These are phyloP conservation scores for Hyaloscypha hepaticicola DNA, from an alignment of 495 filamentous ascomycete species.

Conservation along the genomic window DNA sequence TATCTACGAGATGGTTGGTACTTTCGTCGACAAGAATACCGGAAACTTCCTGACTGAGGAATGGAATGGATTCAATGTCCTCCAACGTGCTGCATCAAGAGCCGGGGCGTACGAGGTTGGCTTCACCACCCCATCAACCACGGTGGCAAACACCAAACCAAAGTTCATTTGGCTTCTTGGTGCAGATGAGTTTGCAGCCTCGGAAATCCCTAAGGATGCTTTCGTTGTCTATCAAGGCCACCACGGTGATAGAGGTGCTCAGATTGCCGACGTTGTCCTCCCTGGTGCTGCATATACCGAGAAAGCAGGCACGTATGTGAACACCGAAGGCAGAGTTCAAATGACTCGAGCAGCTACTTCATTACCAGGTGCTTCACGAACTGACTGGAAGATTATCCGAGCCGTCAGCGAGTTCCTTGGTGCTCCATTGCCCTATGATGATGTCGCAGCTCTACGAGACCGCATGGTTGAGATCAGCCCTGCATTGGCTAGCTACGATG, in stretches of 20 bases:
- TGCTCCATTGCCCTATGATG: conserved; percentile 84
- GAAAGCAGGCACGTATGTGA: conserved; percentile 95
- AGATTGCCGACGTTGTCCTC: conserved; percentile 90
- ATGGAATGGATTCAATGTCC: conserved; percentile 97
- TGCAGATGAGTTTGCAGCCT: conserved; percentile 80
- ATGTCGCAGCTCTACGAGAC: conserved; percentile 80
- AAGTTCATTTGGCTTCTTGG: conserved; percentile 98
- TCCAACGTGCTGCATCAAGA: conserved; percentile 89
- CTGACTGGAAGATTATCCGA: conserved; percentile 98
- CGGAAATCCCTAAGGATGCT: conserved; percentile 86
- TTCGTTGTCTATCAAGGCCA: conserved; percentile 98
- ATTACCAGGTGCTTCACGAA: conserved; percentile 81
- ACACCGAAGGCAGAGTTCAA: conserved; percentile 95
- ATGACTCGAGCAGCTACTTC: conserved; percentile 85
- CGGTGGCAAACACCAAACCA: conserved; percentile 75
- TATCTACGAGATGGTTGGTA: conserved; percentile 84
- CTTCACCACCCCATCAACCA: conserved; percentile 78
- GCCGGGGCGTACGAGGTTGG: conserved; percentile 93
- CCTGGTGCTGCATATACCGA: conserved; percentile 95
- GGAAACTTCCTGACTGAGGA: conserved; percentile 82
- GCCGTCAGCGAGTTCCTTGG: conserved; percentile 90
- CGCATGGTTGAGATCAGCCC: conserved; percentile 95
- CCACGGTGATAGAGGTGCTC: conserved; percentile 90
- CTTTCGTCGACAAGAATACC: conserved; percentile 89
- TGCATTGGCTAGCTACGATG: conserved; percentile 81